Evolutionary conservation across 192 early-diverging fungal species (phyloP).

Genomic region (Backusella tuberculispora): DNA sequence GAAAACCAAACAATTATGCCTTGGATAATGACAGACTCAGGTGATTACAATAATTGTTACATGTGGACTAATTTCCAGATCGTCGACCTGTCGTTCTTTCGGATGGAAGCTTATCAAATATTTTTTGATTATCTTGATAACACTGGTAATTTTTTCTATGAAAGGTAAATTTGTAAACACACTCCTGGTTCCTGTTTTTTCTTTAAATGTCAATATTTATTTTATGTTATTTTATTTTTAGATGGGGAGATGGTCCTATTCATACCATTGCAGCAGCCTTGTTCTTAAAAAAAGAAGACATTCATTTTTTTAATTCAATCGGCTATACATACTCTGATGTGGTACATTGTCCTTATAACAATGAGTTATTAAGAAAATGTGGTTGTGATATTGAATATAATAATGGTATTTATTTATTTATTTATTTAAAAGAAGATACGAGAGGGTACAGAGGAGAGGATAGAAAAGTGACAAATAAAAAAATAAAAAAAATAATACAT

Average conservation of each 20-base stretch:
- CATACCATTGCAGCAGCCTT: slow-evolving; percentile 68
- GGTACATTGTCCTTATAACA: slow-evolving; percentile 71
- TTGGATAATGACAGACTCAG: slow-evolving; percentile 55
- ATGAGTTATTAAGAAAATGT: slow-evolving; percentile 44
- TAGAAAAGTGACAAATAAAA: neutral
- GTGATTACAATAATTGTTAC: slow-evolving; percentile 66
- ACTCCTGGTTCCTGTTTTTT: neutral
- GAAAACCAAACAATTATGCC: slow-evolving; percentile 39
- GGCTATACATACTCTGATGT: slow-evolving; percentile 65
- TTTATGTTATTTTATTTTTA: slow-evolving; percentile 34
- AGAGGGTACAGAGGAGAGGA: neutral
- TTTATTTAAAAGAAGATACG: neutral
- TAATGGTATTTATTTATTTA: slow-evolving; percentile 25
- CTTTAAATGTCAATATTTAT: neutral
- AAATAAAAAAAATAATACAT: neutral
- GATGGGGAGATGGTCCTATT: slow-evolving; percentile 73
- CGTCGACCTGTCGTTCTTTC: slow-evolving; percentile 69
- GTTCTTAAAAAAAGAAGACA: slow-evolving; percentile 61
- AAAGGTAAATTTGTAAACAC: slow-evolving; percentile 47
- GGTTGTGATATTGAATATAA: slow-evolving; percentile 37
- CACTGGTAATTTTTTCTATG: slow-evolving; percentile 87
- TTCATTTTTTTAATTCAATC: slow-evolving; percentile 79
- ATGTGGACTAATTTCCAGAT: slow-evolving; percentile 92
- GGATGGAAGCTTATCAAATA: slow-evolving; percentile 63
- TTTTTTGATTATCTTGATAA: slow-evolving; percentile 77